Evolutionary conservation across 2,329 filamentous ascomycete genomes (phyloP).

Genomic region (Alternaria gansuensis): DNA sequence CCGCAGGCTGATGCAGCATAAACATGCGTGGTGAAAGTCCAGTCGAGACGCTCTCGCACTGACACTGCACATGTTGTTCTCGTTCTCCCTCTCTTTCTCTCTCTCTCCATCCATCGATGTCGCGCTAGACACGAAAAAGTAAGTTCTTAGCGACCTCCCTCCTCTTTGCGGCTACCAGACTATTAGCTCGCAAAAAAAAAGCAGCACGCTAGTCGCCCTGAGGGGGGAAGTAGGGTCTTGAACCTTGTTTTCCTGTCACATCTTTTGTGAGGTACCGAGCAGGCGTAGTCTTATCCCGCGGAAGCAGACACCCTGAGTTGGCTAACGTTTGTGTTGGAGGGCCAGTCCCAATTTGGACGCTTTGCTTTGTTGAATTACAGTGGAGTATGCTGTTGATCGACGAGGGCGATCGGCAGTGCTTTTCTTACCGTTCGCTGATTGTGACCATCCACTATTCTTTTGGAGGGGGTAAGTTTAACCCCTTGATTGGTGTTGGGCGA

Average conservation of each 20-base stretch:
- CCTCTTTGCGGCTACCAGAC: conserved; percentile 4
- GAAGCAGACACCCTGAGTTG: conserved; percentile 8
- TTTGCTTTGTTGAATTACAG: conserved; percentile 7
- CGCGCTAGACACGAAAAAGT: conserved; percentile 1
- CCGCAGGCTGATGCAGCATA: conserved; percentile 1
- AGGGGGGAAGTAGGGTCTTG: conserved; percentile 9
- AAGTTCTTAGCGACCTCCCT: background rate
- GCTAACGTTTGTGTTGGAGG: conserved; percentile 4
- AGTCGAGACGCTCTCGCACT: conserved; percentile 7
- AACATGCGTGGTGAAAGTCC: conserved; percentile 3
- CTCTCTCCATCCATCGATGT: background rate
- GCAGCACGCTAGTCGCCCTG: conserved; percentile 5
- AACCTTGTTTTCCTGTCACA: conserved; percentile 12
- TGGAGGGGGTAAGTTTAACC: conserved; percentile 4
- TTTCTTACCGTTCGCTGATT: conserved; percentile 10
- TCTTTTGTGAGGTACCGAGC: conserved; percentile 5
- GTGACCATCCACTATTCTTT: conserved; percentile 8
- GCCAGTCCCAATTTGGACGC: background rate
- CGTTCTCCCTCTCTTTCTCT: background rate
- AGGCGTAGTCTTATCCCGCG: conserved; percentile 3
- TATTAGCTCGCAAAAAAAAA: conserved; percentile 7
- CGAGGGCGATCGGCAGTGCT: conserved; percentile 3
- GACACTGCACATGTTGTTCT: background rate
- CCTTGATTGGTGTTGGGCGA: conserved; percentile 8
- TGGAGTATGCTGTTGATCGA: conserved; percentile 7